Evolutionary conservation across 306 rosid genomes (phyloP).

Genomic region (Cucurbita moschata): DNA sequence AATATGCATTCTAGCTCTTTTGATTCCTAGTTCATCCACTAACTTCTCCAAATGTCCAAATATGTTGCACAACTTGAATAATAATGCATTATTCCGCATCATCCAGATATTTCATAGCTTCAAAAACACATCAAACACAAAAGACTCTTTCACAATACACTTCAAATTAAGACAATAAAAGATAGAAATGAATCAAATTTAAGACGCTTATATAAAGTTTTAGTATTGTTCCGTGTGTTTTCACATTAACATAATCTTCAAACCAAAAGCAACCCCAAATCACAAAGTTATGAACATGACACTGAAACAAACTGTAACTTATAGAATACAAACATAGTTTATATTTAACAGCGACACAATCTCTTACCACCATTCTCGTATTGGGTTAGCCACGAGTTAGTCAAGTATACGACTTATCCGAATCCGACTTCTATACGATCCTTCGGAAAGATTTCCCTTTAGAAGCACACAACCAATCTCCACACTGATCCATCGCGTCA

Average conservation of each 20-base stretch:
- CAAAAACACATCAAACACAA: too few species aligned
- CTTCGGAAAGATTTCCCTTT: neutral
- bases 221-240: neutral
- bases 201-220: neutral
- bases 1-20: too few species aligned
- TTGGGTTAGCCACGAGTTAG: slow-evolving; percentile 4
- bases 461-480: neutral
- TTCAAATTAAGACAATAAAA: neutral
- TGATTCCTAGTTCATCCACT: too few species aligned
- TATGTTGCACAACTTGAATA: too few species aligned
- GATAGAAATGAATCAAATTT: neutral
- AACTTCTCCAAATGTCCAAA: too few species aligned
- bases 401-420: neutral
- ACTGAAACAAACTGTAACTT: neutral
- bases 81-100: too few species aligned
- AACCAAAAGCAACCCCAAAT: neutral
- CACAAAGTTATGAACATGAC: neutral
- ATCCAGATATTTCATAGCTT: too few species aligned
- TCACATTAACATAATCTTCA: neutral
- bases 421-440: neutral
- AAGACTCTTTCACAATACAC: too few species aligned
- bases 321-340: neutral
- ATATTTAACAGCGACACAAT: neutral
- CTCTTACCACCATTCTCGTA: neutral
- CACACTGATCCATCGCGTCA: neutral